phyloP scores from a whole-genome alignment of 2,329 filamentous ascomycete genomes.

The Aspergillus texensis region DNA sequence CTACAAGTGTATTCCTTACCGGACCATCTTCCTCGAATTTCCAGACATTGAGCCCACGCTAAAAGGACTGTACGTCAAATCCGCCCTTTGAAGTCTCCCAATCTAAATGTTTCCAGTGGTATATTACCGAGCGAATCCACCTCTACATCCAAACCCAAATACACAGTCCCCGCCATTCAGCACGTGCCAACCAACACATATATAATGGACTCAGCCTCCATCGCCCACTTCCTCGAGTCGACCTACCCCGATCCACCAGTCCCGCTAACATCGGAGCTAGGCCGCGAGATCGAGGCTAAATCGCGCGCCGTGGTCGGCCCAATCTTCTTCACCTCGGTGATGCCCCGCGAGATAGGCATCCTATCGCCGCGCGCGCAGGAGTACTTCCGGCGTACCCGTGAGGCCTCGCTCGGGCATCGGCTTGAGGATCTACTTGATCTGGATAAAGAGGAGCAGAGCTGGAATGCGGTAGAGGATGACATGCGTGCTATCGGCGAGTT shows the following conservation, averaged over 20 bases:
- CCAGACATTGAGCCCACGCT: no score
- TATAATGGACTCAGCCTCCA: slow-evolving; percentile 45
- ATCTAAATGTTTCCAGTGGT: neutral
- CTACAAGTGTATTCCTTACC: no score
- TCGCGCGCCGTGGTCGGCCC: slow-evolving; percentile 32
- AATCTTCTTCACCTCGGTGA: slow-evolving; percentile 27
- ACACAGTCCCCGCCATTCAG: slow-evolving; percentile 48
- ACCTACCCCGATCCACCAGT: slow-evolving; percentile 43
- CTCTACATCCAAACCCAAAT: slow-evolving; percentile 23
- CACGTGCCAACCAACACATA: slow-evolving; percentile 43
- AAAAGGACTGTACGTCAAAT: no score
- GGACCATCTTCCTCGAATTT: no score
- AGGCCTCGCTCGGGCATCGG: slow-evolving; percentile 36
- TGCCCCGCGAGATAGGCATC: slow-evolving; percentile 26
- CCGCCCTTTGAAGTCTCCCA: neutral
- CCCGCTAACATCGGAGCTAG: slow-evolving; percentile 39
- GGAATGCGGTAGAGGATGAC: no score
- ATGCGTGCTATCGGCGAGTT: no score
- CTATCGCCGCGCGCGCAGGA: slow-evolving; percentile 40
- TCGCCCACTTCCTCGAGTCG: slow-evolving; percentile 45
- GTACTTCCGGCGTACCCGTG: slow-evolving; percentile 45
- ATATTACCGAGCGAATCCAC: no score
- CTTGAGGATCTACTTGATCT: slow-evolving; percentile 33
- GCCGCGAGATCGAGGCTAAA: slow-evolving; percentile 35
- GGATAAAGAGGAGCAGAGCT: no score